Evolutionary conservation across 768 basidiomycete genomes (phyloP), one percentile per base, ranked within the genome.

Genomic region (Lactarius akahatsu): DNA sequence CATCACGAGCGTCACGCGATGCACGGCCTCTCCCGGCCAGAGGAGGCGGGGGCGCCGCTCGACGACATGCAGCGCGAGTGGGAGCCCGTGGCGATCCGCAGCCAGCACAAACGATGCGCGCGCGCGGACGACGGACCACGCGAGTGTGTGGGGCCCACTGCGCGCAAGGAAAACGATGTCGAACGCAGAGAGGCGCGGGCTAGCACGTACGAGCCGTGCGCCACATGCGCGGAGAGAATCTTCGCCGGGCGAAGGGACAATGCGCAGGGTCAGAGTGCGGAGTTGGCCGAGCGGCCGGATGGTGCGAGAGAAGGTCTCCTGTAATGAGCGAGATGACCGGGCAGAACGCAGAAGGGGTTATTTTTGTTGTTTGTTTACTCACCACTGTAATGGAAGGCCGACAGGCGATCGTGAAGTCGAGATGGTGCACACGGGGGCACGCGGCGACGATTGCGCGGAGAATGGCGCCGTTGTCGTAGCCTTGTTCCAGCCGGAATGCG

Each of bases 311-410:
- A 92, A 85, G 8, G 82, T 74, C 41, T 88, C 86, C 87, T 88
- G 65, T 23, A 2, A 13, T 13, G n/a, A 23, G 13, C 0, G 6
- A 54, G 52, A 28, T 20, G 56, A 36, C 34, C 23, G 10, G 8
- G 45, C 23, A 4, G 47, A n/a, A 45, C 20, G 20, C 43, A 45
- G 20, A 43, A 20, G 20, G 43, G 0, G 1, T 0, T 32, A 6
- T 8, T 32, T 32, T 7, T 32, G 30, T 32, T 34, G 32, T 6
- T 0, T 7, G n/a, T 45, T 56, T 60, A 76, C 83, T 68, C 73
- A 90, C 89, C 45, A 92, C 79, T 64, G 87, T 87, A 74, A 92
- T 88, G 0, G 89, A 89, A 13, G 90, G 86, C 70, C 85, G 87
- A 70, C 85, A 85, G 15, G 82, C 80, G 72, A 87, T 90, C 18